Conservation (phyloP, 1,284 basidiomycete genomes). For the Cystobasidiaceae sp. region DNA sequence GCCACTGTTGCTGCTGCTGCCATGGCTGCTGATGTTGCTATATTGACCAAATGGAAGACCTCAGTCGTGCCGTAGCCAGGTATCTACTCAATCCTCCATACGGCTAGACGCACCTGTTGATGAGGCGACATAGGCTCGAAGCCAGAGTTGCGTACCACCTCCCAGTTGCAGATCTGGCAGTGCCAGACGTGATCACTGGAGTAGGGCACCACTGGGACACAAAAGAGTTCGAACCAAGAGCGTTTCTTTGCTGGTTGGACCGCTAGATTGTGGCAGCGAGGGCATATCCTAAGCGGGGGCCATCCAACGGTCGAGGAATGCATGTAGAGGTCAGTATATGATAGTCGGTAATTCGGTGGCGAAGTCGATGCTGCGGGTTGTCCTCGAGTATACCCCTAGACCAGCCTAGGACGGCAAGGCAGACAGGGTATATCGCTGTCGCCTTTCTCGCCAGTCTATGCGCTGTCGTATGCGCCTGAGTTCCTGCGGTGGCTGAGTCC, state of each 20-base stretch:
- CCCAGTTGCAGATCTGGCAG: slow-evolving; percentile 13
- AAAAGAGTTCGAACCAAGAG: slow-evolving; percentile 31
- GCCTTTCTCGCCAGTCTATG: too few species aligned
- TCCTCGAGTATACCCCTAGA: too few species aligned
- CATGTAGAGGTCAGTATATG: too few species aligned
- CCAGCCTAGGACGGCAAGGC: too few species aligned
- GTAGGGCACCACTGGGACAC: slow-evolving; percentile 18
- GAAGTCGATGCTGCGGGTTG: too few species aligned
- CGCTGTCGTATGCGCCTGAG: too few species aligned
- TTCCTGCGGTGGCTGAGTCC: neutral
- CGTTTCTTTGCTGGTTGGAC: slow-evolving; percentile 24
- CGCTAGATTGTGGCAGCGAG: slow-evolving; percentile 18
- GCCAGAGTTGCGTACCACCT: neutral
- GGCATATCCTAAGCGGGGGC: neutral
- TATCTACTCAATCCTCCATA: too few species aligned
- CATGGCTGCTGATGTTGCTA: neutral
- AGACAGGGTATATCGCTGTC: too few species aligned
- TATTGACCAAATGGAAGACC: neutral
- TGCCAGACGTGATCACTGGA: slow-evolving; percentile 12
- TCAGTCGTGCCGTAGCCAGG: too few species aligned
- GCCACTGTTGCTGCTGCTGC: neutral
- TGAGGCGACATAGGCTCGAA: slow-evolving; percentile 18
- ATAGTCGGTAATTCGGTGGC: too few species aligned
- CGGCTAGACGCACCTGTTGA: too few species aligned
- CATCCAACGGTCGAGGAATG: neutral